phyloP scores from a whole-genome alignment of 352 stramenopile genomes.

The Globisporangium ultimum region DNA sequence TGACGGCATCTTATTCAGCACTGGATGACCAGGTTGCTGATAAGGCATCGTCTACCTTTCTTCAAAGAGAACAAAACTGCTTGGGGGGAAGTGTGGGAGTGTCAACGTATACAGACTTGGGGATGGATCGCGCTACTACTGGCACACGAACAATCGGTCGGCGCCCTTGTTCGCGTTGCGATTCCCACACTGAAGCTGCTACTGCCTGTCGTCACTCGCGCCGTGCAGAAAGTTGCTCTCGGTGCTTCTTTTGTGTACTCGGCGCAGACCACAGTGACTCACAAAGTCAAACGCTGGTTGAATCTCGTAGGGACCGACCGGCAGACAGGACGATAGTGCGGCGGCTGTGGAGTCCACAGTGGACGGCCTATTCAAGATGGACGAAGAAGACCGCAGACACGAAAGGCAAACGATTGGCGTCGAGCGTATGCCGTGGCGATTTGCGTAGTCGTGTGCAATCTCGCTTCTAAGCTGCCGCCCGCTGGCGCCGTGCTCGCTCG shows the following conservation, averaged over 20 bases:
- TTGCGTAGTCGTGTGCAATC: not conserved
- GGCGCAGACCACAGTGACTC: too few species aligned
- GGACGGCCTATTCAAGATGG: not conserved
- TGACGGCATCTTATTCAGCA: slow-evolving; percentile 14
- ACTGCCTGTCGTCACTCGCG: not conserved
- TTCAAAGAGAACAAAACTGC: not conserved
- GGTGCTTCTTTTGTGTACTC: not conserved
- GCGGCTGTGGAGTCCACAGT: too few species aligned
- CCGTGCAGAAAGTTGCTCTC: not conserved
- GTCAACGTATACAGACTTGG: not conserved
- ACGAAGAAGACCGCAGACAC: not conserved
- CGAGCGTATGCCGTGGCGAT: not conserved
- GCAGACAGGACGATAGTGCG: too few species aligned
- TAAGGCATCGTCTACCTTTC: not conserved
- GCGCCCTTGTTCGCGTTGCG: too few species aligned
- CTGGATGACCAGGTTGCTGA: not conserved
- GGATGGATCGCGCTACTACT: not conserved
- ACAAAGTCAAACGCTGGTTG: too few species aligned
- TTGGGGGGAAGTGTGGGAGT: not conserved
- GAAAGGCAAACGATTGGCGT: not conserved
- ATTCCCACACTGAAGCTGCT: not conserved
- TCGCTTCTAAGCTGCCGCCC: not conserved
- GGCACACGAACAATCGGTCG: not conserved
- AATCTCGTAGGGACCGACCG: too few species aligned
- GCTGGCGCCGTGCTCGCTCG: too few species aligned